Base-by-base conservation (phyloP, 169 alveolate genomes). In the Plasmodium vivax region DNA sequence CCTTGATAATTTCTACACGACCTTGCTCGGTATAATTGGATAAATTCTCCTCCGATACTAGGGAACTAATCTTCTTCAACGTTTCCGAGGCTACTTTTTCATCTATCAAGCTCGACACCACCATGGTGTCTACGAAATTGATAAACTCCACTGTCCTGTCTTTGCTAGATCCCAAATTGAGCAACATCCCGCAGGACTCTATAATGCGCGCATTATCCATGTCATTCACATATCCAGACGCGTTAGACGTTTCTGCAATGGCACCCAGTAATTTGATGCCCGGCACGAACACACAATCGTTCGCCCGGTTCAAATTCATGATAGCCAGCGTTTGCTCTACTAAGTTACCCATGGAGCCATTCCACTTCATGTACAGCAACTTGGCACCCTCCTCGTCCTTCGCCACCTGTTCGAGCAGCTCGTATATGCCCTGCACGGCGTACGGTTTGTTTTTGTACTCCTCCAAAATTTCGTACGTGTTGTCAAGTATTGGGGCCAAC, bases 341-440 rank as follows among this genome's bases (percentile, higher is more conserved):
- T 47, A 92, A 10, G 41, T 81, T 92, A 1, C 92, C 95, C 79
- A 54, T 81, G 14, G 92, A 43, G 38, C 92, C 95, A 82, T 72
- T 87, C 85, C 85, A 87, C 54, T 72, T 62, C 62, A 0, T 92
- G 32, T 77, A 54, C 84, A 92, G 56, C 45, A 94, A 73, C 58
- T 95, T 96, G 12, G 97, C 93, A 38, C 97, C 97, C 71, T 95
- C 95, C 14, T 95, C 96, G 83, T 97, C 98, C 32, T 95, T 96
- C 2, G 97, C 97, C 54, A 97, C 58, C 71, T 95, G 95, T 58
- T 97, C 96, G 77, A 96, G 77, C 82, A 97, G 96, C 23, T 97
- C 98, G 62, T 93, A 96, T 47, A 94, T 82, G 6, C 96, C 93
- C 6, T 95, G 96, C 27, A 94, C 93, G 6, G 93, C 97, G 27